Base-by-base conservation (phyloP, 345 rosid genomes). In the Orychophragmus violaceus region DNA sequence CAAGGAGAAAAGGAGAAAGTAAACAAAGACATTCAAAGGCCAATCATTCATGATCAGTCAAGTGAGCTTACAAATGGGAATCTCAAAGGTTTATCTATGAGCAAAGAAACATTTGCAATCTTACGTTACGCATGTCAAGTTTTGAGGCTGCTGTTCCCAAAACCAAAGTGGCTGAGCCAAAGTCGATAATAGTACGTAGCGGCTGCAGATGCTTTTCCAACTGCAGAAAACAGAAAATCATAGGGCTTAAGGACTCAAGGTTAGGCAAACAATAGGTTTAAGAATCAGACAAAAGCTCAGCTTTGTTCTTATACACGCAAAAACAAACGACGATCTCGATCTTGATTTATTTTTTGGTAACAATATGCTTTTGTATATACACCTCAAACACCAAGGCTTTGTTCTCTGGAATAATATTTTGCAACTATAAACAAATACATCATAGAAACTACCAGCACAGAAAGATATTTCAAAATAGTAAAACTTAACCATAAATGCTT, bases 151-250 rank as follows among this genome's bases (percentile, higher is more conserved):
- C 83, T 23, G 79, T 66, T 64, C 84, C 81, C 68, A n/a, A n/a
- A n/a, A n/a, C n/a, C n/a, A n/a, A n/a, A n/a, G n/a, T n/a, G n/a
- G n/a, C n/a, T n/a, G n/a, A 91, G 41, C 96, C 96, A 73, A 89
- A 92, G 53, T 89, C 80, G 63, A 86, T n/a, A 7, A 67, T 75
- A 36, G n/a, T n/a, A n/a, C n/a, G 93, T 92, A 10, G 95, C 95
- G 16, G 76, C 82, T 37, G 81, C 82, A 79, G 87, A 92, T 44
- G 96, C 98, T 76, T 82, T 87, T 50, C 95, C 93, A 71, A 87
- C 98, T 92, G n/a, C n/a, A n/a, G n/a, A n/a, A n/a, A n/a, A n/a
- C n/a, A n/a, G n/a, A n/a, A n/a, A n/a, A n/a, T n/a, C n/a, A n/a
- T n/a, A n/a, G n/a, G n/a, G n/a, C n/a, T n/a, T n/a, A n/a, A n/a